Evolutionary conservation across 305 asterid genomes (phyloP).

Genomic region (Fraxinus baroniana): DNA sequence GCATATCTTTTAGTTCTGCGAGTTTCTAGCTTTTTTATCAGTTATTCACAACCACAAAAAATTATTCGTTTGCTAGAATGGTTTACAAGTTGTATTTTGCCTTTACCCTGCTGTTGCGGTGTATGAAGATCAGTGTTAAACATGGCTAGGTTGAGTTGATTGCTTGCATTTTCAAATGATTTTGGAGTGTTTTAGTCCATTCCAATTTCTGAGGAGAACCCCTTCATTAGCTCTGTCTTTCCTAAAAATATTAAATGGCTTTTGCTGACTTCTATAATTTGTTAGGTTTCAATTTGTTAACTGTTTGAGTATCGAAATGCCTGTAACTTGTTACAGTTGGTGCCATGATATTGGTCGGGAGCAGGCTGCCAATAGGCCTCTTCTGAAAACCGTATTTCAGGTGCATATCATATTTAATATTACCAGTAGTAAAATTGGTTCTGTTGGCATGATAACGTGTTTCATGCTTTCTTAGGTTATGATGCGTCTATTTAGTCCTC

Average conservation of each 20-base stretch:
- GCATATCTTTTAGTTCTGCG: not conserved
- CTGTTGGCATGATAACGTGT: conserved; percentile 15
- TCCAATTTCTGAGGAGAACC: not conserved
- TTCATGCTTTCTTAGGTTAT: conserved; percentile 52
- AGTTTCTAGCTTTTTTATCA: not conserved
- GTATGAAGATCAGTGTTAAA: not conserved
- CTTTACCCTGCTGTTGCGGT: not conserved
- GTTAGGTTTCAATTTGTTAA: not conserved
- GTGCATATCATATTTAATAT: conserved; percentile 28
- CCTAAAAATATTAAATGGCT: not conserved
- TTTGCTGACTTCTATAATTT: conserved; percentile 11
- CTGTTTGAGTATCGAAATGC: not conserved
- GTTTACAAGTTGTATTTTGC: not conserved
- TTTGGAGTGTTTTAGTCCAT: not conserved
- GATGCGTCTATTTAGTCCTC: conserved; percentile 72
- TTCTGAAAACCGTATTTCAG: conserved; percentile 75
- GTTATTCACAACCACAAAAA: not conserved
- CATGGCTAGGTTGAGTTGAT: not conserved
- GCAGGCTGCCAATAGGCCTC: conserved; percentile 78
- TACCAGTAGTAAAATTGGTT: conserved; percentile 5
- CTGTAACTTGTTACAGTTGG: conserved; percentile 49
- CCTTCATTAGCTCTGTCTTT: not conserved
- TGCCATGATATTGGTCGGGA: conserved; percentile 80
- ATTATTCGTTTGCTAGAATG: not conserved
- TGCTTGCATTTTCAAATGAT: not conserved